Base-by-base conservation (phyloP, 2,329 filamentous ascomycete genomes). In the Fusarium sp. region DNA sequence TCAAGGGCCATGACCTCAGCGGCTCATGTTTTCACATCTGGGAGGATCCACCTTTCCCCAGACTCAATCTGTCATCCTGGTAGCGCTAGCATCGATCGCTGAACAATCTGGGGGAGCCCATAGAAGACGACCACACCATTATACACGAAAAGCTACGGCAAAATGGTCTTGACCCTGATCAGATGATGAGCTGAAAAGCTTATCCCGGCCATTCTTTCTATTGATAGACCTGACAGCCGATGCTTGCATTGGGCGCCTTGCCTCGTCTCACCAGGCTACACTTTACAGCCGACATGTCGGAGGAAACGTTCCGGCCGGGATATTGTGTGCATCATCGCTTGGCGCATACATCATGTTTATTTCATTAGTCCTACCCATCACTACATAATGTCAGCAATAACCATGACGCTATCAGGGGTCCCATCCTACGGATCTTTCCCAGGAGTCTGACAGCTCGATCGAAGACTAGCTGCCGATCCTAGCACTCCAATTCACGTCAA, bases 191-290 rank as follows among this genome's bases (percentile, higher is more conserved):
- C 6, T 6, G 17, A 14, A 20, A 51, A 34, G 11, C 0, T 20
- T 11, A 34, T 11, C 8, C 8, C 4, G 22, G 10, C 3, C 2
- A 20, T 34, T 14, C 2, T 6, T 10, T 13, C 3, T 12, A 17
- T 14, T 34, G 8, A 24, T 24, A 10, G 30, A 20, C 4, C 22
- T 11, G 30, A 28, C 6, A 32, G 8, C 12, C 5, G 28, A 24
- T 14, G 22, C 22, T 20, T 32, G 5, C 22, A 18, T 10, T 3
- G 15, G 2, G 8, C 11, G 7, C 22, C 8, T 20, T 7, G 8
- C 8, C 28, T 24, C 15, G 32, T 34, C 1, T 1, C 32, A 34
- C 14, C 32, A 15, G 32, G 1, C 32, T 34, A 15, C 32, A 34
- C 32, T 34, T 1, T 0, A 34, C 32, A 34, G 6, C 32, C 2